Base-by-base conservation (phyloP, 257 asterid species). In the Linderniella brevidens region DNA sequence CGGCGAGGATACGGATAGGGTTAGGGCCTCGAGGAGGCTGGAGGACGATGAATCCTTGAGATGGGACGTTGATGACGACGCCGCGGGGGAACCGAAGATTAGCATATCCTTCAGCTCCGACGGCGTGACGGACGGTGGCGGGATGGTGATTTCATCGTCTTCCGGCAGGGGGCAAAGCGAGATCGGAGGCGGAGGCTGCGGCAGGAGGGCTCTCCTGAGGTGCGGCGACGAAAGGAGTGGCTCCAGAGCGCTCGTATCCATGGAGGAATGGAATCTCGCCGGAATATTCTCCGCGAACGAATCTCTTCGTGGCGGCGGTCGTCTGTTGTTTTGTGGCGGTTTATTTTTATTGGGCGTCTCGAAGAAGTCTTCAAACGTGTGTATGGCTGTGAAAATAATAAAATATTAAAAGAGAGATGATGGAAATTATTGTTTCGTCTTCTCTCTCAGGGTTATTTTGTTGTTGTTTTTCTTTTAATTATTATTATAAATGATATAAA, bases 31-130 rank as follows among this genome's bases (percentile, higher is more conserved):
- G 25, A 74, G 48, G 40, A 70, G 61, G 44, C 49, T 48, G 1
- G 76, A 48, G 42, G 76, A 46, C 48, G 77, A 48, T 0, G 77
- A 49, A 36, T 68, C 77, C 3, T 36, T 64, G 7, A 64, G 41
- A 51, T 41, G 54, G 39, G 68, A 25, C 48, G 48, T 44, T 5
- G 80, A 48, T 10, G 80, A 45, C 19, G 84, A 46, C 12, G 80
- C 46, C 11, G 78, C 56, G 54, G 85, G 57, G 60, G 83, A 54
- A 18, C 96, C 96, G 41, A 85, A 80, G 8, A 81, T 81, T 17
- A 85, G 63, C 12, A 65, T 74, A 55, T 81, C 92, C 42, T 85
- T 85, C 64, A 85, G 54, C 52, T 76, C 93, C 0, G 85, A 64
- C 3, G 92, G 93, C 52, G 93, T 73, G 57, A 69, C 11, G 46